Evolutionary conservation across 2,329 filamentous ascomycete genomes (phyloP).

Genomic region (Nemania bipapillata): DNA sequence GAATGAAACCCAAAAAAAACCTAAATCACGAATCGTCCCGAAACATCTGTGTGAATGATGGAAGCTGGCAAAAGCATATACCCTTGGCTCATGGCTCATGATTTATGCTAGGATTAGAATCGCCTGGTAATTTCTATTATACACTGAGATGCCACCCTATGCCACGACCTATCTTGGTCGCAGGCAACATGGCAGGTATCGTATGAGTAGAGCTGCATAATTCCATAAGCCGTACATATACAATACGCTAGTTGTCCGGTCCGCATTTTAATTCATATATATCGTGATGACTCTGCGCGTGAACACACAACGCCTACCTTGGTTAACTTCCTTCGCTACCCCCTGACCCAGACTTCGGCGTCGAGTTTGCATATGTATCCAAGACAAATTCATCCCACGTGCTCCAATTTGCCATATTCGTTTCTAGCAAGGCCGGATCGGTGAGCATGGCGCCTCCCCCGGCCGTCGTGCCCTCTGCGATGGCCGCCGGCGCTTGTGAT

Average conservation of each 20-base stretch:
- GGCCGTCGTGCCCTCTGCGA: background rate
- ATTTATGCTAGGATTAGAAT: constrained; percentile 10
- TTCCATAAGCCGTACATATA: constrained; percentile 9
- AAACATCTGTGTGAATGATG: constrained; percentile 18
- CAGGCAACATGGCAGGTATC: background rate
- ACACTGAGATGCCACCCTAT: constrained; percentile 13
- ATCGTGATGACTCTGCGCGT: background rate
- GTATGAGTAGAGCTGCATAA: constrained; percentile 30
- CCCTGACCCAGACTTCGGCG: constrained; percentile 43
- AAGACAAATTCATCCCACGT: constrained; percentile 60
- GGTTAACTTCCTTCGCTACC: constrained; percentile 42
- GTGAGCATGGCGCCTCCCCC: background rate
- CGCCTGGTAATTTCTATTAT: constrained; percentile 14
- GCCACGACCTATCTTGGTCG: background rate
- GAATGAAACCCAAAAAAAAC: constrained; percentile 47
- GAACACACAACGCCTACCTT: background rate
- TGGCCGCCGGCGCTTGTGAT: constrained; percentile 2
- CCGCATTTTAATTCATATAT: constrained; percentile 4
- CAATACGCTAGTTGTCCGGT: background rate
- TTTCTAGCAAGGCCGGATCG: constrained; percentile 16
- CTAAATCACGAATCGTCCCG: constrained; percentile 13
- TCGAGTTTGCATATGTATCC: constrained; percentile 54
- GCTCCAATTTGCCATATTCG: constrained; percentile 50
- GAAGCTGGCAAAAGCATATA: constrained; percentile 2
- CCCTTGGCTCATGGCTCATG: background rate